Evolutionary conservation across 1,139 yeast genomes (phyloP), one percentile per base, ranked within the genome.

Genomic region (Debaryomyces subglobosus): DNA sequence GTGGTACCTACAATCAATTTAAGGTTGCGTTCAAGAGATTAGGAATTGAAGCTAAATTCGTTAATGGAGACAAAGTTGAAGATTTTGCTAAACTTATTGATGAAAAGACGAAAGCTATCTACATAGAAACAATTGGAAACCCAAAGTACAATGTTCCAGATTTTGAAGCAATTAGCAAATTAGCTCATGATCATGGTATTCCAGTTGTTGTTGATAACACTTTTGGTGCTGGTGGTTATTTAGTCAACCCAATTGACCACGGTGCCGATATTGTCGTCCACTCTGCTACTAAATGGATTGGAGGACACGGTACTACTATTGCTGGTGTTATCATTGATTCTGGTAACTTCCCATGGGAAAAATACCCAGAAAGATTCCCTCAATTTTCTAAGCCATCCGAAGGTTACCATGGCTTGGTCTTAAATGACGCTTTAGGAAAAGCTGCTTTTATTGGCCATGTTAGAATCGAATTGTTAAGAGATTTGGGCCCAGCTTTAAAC

Each of bases 281-380:
- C 71, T 91, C 97, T 49, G 97, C 97, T 48, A 94, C 98, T 49
- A 94, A 94, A 71, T 94, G 97, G 97, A 91, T 94, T 59, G 96
- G 96, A 57, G 99, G 97, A 53, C 98, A 92, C 67, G 98, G 98
- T 64, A 91, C 91, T 51, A 89, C 97, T 46, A 85, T 94, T 68
- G 97, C 89, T 46, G 99, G 99, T 74, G 89, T 86, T 47, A 79
- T 94, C 56, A 79, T 94, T 47, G 97, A 89, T 68, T 82, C 91
- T 38, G 97, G 97, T 59, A 89, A 86, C 53, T 94, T 94, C 79
- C 95, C 94, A 60, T 94, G 96, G 94, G 76, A 80, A 52, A 81
- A 89, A 55, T 81, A 89, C 72, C 95, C 96, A 45, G 85, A 85
- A 64, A 89, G 86, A 69, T 92, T 78, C 78, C 97, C 97, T 44